A percentile compares a stretch with the other conserved stretches of the same genome.
phyloP scores from a whole-genome alignment of 495 filamentous ascomycete species.

The Daldinia caldariorum region DNA sequence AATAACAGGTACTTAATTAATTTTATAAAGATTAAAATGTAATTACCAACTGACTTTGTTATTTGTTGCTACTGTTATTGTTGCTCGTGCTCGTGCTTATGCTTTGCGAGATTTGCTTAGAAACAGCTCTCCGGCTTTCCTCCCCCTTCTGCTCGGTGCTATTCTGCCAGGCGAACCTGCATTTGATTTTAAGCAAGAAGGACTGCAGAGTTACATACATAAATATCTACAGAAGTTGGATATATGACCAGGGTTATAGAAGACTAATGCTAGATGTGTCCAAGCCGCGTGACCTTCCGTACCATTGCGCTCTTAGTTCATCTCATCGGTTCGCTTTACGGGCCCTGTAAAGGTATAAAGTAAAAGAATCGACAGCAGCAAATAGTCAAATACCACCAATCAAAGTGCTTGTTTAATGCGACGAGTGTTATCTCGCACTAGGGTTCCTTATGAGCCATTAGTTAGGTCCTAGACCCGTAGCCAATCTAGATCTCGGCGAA shows the following conservation, averaged over 20 bases:
- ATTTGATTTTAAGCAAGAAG: slow-evolving; percentile 25
- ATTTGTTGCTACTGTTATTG: slow-evolving; percentile 7
- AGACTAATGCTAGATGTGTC: slow-evolving; percentile 26
- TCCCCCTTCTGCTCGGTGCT: slow-evolving; percentile 27
- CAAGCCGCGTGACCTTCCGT: slow-evolving; percentile 43
- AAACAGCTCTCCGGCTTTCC: slow-evolving; percentile 10
- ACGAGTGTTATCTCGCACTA: slow-evolving; percentile 51
- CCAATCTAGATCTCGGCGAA: slow-evolving; percentile 44
- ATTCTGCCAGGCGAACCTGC: slow-evolving; percentile 41
- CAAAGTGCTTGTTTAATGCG: slow-evolving; percentile 32
- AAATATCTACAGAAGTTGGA: slow-evolving; percentile 20
- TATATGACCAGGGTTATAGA: slow-evolving; percentile 25
- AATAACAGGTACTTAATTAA: no score
- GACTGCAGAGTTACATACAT: slow-evolving; percentile 37
- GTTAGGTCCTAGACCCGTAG: slow-evolving; percentile 26
- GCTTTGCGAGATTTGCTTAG: slow-evolving; percentile 18
- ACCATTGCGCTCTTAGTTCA: slow-evolving; percentile 21
- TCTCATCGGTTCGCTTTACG: slow-evolving; percentile 12
- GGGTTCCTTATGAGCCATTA: slow-evolving; percentile 36
- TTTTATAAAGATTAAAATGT: slow-evolving; percentile 12
- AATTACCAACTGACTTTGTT: slow-evolving; percentile 22
- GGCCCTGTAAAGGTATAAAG: slow-evolving; percentile 45
- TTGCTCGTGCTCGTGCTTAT: slow-evolving; percentile 2
- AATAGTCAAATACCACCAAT: slow-evolving; percentile 52
- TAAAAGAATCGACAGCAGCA: slow-evolving; percentile 59